Percentiles rank a stretch among this genome's conserved stretches.
phyloP scores from a whole-genome alignment of 2,329 filamentous ascomycete genomes.

The Capronia epimyces region DNA sequence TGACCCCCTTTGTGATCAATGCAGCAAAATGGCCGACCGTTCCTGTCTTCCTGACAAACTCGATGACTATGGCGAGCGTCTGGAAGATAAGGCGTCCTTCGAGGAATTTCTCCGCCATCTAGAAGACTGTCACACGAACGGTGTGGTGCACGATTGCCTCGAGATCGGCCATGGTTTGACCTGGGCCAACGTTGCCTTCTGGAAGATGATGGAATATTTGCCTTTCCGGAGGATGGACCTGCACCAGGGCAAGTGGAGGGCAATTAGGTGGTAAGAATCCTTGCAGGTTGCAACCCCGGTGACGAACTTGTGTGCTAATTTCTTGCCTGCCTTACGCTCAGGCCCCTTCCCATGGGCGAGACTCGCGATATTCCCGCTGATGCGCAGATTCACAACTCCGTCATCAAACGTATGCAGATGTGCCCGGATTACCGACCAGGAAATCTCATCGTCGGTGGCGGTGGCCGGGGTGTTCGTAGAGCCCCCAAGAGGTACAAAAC shows the following conservation, averaged over 20 bases:
- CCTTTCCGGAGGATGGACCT: constrained; percentile 79
- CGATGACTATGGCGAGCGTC: constrained; percentile 17
- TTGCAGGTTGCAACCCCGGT: not conserved
- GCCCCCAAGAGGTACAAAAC: constrained; percentile 61
- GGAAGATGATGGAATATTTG: constrained; percentile 76
- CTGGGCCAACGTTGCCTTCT: constrained; percentile 54
- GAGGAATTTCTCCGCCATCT: constrained; percentile 54
- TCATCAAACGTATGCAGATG: constrained; percentile 63
- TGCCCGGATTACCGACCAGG: constrained; percentile 65
- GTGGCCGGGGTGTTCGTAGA: constrained; percentile 60
- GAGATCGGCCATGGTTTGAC: constrained; percentile 57
- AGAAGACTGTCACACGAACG: constrained; percentile 42
- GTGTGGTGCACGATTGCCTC: constrained; percentile 65
- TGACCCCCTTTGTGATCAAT: not conserved
- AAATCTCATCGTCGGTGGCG: constrained; percentile 73
- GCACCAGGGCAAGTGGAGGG: constrained; percentile 57
- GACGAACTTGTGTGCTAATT: not conserved
- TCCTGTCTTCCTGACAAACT: constrained; percentile 51
- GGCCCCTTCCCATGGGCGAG: constrained; percentile 68
- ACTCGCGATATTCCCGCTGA: constrained; percentile 67
- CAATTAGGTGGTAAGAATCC: constrained; percentile 60
- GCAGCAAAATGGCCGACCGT: constrained; percentile 35
- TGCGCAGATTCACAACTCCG: constrained; percentile 67
- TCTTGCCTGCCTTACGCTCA: not conserved
- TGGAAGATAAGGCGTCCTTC: constrained; percentile 7